phyloP scores from a whole-genome alignment of 176 grass and related monocot genomes.

The Dendrocalamus sinicus region DNA sequence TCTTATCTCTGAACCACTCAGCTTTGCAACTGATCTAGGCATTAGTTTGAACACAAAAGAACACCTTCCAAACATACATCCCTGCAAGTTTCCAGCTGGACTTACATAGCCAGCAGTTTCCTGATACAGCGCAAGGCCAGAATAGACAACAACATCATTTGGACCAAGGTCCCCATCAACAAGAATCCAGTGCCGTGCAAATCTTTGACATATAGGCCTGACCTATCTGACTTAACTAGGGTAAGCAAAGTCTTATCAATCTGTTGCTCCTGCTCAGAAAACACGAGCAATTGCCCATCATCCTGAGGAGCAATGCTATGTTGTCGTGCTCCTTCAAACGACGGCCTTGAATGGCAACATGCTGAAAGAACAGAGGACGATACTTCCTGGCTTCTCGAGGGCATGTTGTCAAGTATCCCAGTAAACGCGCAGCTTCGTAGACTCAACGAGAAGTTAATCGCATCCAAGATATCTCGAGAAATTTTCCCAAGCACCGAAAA shows the following conservation, averaged over 20 bases:
- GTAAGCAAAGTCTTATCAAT: conserved; percentile 86
- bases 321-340: conserved; percentile 61
- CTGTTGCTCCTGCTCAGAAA: conserved; percentile 65
- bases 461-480: conserved; percentile 71
- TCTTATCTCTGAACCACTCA: conserved; percentile 77
- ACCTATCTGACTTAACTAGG: conserved; percentile 71
- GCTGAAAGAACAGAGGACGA: conserved; percentile 89
- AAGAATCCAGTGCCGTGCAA: conserved; percentile 76
- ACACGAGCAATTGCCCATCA: conserved; percentile 57
- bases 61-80: conserved; percentile 71
- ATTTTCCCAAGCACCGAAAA: conserved; percentile 78
- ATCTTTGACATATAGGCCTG: conserved; percentile 86
- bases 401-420: conserved; percentile 80
- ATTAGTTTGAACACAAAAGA: conserved; percentile 83
- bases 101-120: conserved; percentile 81
- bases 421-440: conserved; percentile 72
- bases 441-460: conserved; percentile 74
- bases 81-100: conserved; percentile 55
- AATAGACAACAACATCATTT: conserved; percentile 71
- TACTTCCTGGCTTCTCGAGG: conserved; percentile 74
- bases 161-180: conserved; percentile 74
- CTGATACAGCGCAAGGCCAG: conserved; percentile 83
- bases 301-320: conserved; percentile 51
- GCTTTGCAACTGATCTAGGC: conserved; percentile 69
- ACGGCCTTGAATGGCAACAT: conserved; percentile 78